These are phyloP conservation scores for Ogataea allantospora DNA, from an alignment of 805 yeast species.

Conservation along the genomic window DNA sequence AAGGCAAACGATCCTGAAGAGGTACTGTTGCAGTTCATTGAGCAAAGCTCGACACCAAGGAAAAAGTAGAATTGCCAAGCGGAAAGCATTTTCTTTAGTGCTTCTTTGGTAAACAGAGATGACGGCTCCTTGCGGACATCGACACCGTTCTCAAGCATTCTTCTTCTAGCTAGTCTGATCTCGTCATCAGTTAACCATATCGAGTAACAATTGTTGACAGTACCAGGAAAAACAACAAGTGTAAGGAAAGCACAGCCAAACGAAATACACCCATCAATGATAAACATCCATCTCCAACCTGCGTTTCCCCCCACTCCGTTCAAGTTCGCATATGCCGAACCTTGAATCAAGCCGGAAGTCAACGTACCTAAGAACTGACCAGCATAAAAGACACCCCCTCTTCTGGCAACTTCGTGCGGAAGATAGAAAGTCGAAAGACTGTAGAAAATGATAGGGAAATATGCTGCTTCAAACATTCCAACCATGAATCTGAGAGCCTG, in stretches of 20 bases:
- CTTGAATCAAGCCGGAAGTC: constrained; percentile 55
- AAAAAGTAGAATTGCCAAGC: constrained; percentile 63
- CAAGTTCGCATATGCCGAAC: constrained; percentile 34
- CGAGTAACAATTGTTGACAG: constrained; percentile 56
- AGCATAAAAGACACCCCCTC: constrained; percentile 61
- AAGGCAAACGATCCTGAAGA: constrained; percentile 55
- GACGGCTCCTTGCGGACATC: constrained; percentile 27
- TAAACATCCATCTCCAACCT: constrained; percentile 59
- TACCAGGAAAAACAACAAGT: constrained; percentile 52
- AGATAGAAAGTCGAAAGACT: constrained; percentile 57
- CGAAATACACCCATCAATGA: constrained; percentile 47
- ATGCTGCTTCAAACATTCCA: constrained; percentile 70
- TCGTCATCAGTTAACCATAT: constrained; percentile 56
- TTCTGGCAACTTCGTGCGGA: constrained; percentile 54
- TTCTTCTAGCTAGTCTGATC: constrained; percentile 47
- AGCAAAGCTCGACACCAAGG: constrained; percentile 51
- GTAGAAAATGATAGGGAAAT: constrained; percentile 60
- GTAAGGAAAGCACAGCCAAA: constrained; percentile 28
- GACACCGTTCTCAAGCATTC: constrained; percentile 38
- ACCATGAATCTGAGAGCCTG: constrained; percentile 64
- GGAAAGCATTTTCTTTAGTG: constrained; percentile 53
- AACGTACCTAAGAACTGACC: constrained; percentile 63
- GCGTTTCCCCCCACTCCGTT: constrained; percentile 24
- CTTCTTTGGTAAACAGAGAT: constrained; percentile 38
- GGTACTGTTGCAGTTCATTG: constrained; percentile 62